phyloP scores from a whole-genome alignment of 257 asterid genomes.

The Echium plantagineum region DNA sequence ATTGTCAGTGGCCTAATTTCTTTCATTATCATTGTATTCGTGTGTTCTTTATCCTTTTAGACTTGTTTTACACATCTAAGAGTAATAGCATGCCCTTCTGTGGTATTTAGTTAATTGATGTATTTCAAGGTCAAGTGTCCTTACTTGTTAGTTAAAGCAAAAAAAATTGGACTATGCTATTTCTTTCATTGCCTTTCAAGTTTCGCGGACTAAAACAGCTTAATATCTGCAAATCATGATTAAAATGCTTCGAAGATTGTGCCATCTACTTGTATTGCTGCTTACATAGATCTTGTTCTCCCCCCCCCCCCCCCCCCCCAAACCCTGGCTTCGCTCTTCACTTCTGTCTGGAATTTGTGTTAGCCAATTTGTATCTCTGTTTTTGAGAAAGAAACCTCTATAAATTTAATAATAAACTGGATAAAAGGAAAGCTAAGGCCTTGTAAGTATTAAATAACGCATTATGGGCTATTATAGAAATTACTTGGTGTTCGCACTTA shows the following conservation, averaged over 20 bases:
- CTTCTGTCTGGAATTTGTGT: too few species aligned
- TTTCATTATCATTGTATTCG: background rate
- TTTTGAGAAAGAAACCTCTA: too few species aligned
- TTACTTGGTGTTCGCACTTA: background rate
- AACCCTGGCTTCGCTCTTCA: too few species aligned
- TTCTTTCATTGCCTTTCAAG: background rate
- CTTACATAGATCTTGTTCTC: too few species aligned
- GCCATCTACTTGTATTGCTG: background rate
- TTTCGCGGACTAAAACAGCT: background rate
- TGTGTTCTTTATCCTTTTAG: background rate
- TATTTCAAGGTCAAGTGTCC: background rate
- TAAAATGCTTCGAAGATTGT: too few species aligned
- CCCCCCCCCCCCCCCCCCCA: too few species aligned
- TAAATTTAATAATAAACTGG: too few species aligned
- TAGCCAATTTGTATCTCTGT: background rate
- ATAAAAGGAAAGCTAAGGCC: background rate
- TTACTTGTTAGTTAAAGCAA: background rate
- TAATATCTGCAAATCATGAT: background rate
- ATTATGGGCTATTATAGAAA: background rate
- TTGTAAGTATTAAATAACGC: too few species aligned
- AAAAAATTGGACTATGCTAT: too few species aligned
- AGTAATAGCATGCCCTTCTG: background rate
- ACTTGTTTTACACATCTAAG: background rate
- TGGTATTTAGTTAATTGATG: background rate
- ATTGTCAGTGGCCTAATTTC: constrained; percentile 2